Evolutionary conservation across 352 stramenopile genomes (phyloP), one percentile per base, ranked within the genome.

Genomic region (Globisporangium canariense): DNA sequence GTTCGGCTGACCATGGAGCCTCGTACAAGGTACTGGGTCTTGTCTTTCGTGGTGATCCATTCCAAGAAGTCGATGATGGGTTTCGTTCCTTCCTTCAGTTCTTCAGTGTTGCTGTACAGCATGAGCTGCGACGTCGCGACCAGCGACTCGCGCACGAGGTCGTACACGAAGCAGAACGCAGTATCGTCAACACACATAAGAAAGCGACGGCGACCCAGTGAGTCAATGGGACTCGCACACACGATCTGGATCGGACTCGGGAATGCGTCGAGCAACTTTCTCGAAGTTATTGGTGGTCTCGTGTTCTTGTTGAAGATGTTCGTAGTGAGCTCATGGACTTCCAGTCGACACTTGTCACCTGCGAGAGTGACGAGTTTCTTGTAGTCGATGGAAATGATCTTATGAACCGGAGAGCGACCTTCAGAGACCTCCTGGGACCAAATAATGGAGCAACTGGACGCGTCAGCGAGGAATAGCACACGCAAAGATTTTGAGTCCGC

Each of bases 151-250:
- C 36, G 41, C 3, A 65, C 54, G 16, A 83, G 54, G 57, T 86
- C 77, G 45, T 73, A 77, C 22, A 83, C 79, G 50, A 70, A 79
- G 65, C 70, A 86, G 34, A 79, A 83, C 7, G 67, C 58, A 3
- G 81, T 71, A 8, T 66, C 69, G 50, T 79, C 77, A 47, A 83
- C 64, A 11, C 67, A 73, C 30, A 80, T 47, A 16, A 86, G 57
- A 40, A 68, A 77, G 4, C 49, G 58, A 20, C 30, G 66, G 2
- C 60, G 64, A 32, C 41, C 46, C 22, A 47, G 7, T 0, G 40
- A 6, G 6, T 62, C 55, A 3, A n/a, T 4, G 14, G 62, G 62
- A 40, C 45, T 63, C 28, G 62, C 20, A 14, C 54, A 34, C 16
- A 52, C 46, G 38, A 58, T 57, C n/a, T 68, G 60, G n/a, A 68